Evolutionary conservation across 345 rosid species (phyloP).

Genomic region (Melaleuca quinquenervia): DNA sequence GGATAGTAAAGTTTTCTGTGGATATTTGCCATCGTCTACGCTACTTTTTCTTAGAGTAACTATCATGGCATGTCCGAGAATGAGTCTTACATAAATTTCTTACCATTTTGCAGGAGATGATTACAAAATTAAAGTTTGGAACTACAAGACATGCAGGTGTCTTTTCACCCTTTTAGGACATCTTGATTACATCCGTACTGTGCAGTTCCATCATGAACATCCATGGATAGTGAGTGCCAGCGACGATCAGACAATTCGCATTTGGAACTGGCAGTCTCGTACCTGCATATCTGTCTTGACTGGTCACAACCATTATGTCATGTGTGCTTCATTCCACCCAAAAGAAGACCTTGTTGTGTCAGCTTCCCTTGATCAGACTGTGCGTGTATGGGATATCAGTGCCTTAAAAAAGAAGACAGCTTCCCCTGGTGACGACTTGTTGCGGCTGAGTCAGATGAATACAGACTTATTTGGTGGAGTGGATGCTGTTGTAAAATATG

Average conservation of each 20-base stretch:
- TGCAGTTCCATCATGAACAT: conserved; percentile 91
- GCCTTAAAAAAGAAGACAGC: conserved; percentile 79
- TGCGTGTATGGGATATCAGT: conserved; percentile 97
- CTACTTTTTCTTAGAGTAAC: neutral
- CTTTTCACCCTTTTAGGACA: conserved; percentile 94
- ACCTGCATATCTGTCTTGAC: conserved; percentile 91
- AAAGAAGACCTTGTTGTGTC: conserved; percentile 96
- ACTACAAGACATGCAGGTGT: conserved; percentile 81
- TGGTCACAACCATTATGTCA: conserved; percentile 96
- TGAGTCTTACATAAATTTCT: neutral
- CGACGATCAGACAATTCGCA: conserved; percentile 94
- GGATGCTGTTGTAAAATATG: conserved; percentile 96
- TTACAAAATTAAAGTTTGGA: conserved; percentile 97
- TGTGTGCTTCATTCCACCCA: conserved; percentile 97
- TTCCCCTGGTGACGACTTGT: conserved; percentile 85
- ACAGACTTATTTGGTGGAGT: conserved; percentile 89
- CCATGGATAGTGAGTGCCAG: conserved; percentile 99
- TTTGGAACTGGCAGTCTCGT: conserved; percentile 99
- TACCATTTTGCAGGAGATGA: conserved; percentile 70
- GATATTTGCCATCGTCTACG: neutral
- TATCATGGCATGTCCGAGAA: neutral
- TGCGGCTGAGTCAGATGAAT: conserved; percentile 89
- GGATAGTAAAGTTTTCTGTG: neutral
- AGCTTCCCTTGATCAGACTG: conserved; percentile 93
- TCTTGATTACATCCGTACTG: conserved; percentile 94